Evolutionary conservation across 805 yeast genomes (phyloP), one percentile per base, ranked within the genome.

Genomic region (Schizosaccharomyces lindneri): DNA sequence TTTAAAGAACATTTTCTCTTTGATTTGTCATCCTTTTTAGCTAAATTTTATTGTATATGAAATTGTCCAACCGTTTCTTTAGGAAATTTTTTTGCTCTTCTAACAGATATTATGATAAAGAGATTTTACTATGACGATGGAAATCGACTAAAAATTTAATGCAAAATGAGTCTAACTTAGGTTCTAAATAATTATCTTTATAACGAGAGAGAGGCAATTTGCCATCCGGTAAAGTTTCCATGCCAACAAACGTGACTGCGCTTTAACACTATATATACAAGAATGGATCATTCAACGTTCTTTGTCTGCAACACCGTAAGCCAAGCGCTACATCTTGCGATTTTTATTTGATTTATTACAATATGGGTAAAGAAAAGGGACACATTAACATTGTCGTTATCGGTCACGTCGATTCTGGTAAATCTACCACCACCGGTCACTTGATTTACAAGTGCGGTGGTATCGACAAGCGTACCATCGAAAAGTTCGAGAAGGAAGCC

Each of bases 401-500:
- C 79, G 98, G 97, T 80, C 97, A 90, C 95, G 97, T 93, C 97
- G 97, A 90, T 81, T 89, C 97, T 73, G 90, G 90, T 80, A 85
- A 86, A 81, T 90, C 97, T 68, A 89, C 97, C 75, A 90, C 97
- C 79, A 89, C 97, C 77, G 97, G 97, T 79, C 97, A 89, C 84
- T 85, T 89, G 80, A 88, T 89, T 76, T 89, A 76, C 95, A 88
- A 88, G 90, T 89, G 96, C 82, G 96, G 97, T 85, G 96, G 94
- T 84, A 67, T 67, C 59, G 96, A 88, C 81, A 88, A 87, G 87
- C 85, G 96, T 83, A 88, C 95, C 76, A 87, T 87, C 74, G 95
- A 88, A 83, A 87, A 87, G 87, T 87, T 87, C 79, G 95, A 87
- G 81, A 84, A 87, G 83, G 95, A 88, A 79, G 95, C 95, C 73